A percentile compares a stretch with the other conserved stretches of the same genome.
Conservation (phyloP, 176 grass and related monocot genomes). For the Saccharum officinarum region DNA sequence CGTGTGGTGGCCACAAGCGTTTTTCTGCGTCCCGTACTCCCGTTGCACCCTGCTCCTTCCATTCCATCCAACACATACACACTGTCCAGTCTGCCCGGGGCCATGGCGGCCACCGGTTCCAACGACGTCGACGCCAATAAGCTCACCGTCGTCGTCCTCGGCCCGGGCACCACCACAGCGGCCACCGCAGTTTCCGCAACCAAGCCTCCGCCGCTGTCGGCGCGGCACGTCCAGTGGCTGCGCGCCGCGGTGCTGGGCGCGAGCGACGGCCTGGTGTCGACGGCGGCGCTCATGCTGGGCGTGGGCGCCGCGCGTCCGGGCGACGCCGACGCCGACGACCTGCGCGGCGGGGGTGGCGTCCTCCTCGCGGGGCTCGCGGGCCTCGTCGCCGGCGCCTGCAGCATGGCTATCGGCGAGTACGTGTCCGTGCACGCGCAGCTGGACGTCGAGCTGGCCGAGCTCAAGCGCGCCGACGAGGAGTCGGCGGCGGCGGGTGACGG, state of each 20-base stretch:
- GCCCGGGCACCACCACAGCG: neutral
- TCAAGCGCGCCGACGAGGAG: constrained; percentile 23
- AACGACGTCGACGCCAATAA: constrained; percentile 29
- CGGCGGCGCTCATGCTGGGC: constrained; percentile 64
- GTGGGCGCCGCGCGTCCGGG: constrained; percentile 48
- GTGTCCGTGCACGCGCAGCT: constrained; percentile 68
- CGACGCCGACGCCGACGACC: neutral
- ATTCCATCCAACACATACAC: neutral
- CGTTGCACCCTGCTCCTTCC: too few relatives aligned
- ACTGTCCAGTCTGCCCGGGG: neutral
- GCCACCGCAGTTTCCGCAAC: neutral
- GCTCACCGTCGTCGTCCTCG: constrained; percentile 43
- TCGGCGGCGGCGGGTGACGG: neutral
- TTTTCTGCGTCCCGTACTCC: neutral
- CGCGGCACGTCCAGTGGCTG: constrained; percentile 56
- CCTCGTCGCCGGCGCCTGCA: constrained; percentile 63
- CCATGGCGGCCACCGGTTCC: constrained; percentile 14
- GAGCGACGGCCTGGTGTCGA: constrained; percentile 71
- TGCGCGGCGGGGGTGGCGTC: neutral
- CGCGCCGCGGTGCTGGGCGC: constrained; percentile 67
- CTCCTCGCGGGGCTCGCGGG: constrained; percentile 55
- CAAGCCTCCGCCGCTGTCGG: neutral
- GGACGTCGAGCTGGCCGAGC: constrained; percentile 55
- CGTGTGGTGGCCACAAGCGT: neutral
- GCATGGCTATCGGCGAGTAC: constrained; percentile 80